A percentile compares a stretch with the other conserved stretches of the same genome.
Evolutionary conservation across 2,329 filamentous ascomycete genomes (phyloP).

Genomic region (Fusarium drepaniforme): DNA sequence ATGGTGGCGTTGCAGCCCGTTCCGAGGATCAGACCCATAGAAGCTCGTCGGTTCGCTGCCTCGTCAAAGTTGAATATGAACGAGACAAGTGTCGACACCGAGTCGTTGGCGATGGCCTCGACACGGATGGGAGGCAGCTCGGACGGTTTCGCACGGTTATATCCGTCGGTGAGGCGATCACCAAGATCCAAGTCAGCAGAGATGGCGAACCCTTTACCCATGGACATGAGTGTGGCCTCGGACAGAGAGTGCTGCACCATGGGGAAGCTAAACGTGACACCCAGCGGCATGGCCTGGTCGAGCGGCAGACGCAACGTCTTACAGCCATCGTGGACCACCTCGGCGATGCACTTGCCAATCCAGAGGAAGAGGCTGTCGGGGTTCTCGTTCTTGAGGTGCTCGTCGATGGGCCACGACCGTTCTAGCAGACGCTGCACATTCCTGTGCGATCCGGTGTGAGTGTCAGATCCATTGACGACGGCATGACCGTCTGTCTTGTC

Average conservation of each 20-base stretch:
- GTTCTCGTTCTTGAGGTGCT: conserved; percentile 80
- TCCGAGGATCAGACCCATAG: conserved; percentile 85
- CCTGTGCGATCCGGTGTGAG: conserved; percentile 34
- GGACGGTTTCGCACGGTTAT: conserved; percentile 60
- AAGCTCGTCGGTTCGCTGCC: conserved; percentile 71
- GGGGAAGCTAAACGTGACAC: conserved; percentile 79
- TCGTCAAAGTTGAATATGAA: conserved; percentile 79
- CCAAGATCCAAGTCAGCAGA: conserved; percentile 71
- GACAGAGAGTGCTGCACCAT: conserved; percentile 74
- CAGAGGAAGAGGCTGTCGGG: conserved; percentile 82
- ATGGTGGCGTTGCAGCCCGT: conserved; percentile 87
- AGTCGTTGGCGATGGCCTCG: conserved; percentile 84
- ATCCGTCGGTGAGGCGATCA: conserved; percentile 69
- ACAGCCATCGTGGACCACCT: conserved; percentile 74
- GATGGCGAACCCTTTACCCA: conserved; percentile 79
- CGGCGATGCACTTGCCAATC: conserved; percentile 83
- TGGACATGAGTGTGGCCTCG: conserved; percentile 73
- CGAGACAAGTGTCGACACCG: conserved; percentile 83
- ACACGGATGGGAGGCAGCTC: conserved; percentile 76
- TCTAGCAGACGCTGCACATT: conserved; percentile 72
- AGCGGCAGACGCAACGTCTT: conserved; percentile 55
- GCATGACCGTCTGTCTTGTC: conserved; percentile 15
- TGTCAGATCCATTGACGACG: conserved; percentile 20
- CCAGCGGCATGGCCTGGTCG: conserved; percentile 67
- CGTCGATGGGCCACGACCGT: conserved; percentile 79